Evolutionary conservation across 176 grass and related monocot species (phyloP).

Genomic region (Areca catechu): DNA sequence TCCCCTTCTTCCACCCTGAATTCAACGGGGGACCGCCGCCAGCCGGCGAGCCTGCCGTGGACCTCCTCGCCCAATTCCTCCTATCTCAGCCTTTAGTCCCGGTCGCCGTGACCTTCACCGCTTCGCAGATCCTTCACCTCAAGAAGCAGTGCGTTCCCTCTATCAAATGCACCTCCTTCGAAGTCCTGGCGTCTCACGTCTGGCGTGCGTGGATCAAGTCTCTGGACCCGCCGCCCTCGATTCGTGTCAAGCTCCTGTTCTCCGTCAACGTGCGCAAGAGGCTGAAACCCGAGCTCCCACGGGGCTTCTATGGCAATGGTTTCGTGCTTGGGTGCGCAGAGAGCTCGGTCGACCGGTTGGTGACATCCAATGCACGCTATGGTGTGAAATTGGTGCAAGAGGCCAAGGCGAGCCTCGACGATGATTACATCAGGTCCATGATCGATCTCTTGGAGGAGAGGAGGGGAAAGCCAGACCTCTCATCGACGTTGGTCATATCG

Average conservation of each 20-base stretch:
- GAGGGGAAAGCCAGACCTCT: conserved; percentile 47
- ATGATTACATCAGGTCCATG: conserved; percentile 59
- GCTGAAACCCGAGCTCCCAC: conserved; percentile 52
- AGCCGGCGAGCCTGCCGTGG: background rate
- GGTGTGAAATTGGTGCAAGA: conserved; percentile 55
- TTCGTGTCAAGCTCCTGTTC: conserved; percentile 88
- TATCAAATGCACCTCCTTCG: conserved; percentile 87
- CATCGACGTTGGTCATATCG: conserved; percentile 73
- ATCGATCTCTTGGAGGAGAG: conserved; percentile 72
- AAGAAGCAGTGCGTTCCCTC: conserved; percentile 47
- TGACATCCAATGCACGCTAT: background rate
- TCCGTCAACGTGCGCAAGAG: conserved; percentile 55
- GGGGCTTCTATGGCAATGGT: conserved; percentile 78
- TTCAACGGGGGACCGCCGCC: conserved; percentile 18
- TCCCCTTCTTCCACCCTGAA: conserved; percentile 72
- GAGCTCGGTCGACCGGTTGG: conserved; percentile 40
- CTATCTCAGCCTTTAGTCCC: conserved; percentile 44
- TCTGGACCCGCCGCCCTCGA: conserved; percentile 33
- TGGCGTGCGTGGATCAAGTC: conserved; percentile 79
- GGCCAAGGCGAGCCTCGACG: conserved; percentile 54
- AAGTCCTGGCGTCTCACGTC: conserved; percentile 67
- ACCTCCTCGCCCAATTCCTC: conserved; percentile 35
- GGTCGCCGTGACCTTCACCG: conserved; percentile 63
- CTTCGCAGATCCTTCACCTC: conserved; percentile 46
- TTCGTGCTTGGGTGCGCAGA: conserved; percentile 90